Evolutionary conservation across 768 basidiomycete genomes (phyloP), one percentile per base, ranked within the genome.

Genomic region (Coprinopsis sp.): DNA sequence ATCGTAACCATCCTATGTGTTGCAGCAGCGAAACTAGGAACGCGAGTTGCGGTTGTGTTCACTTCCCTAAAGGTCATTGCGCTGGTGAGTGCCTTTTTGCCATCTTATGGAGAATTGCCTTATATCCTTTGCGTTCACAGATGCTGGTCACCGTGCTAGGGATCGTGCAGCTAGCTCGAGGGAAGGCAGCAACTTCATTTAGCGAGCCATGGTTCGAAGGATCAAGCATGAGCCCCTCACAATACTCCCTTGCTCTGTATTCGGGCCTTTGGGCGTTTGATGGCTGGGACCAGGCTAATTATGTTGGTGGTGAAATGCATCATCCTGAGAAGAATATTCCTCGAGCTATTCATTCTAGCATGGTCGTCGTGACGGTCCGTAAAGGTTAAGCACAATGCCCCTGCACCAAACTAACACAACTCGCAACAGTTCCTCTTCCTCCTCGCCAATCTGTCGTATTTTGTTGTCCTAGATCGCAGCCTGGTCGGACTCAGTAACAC

Each of bases 231-330:
- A 88, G 88, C 51, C 87, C 91, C 1, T 87, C 90, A 1, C 73
- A 81, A 2, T 97, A 91, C 67, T 90, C 94, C 5, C 71, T 97
- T n/a, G 95, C 94, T 0, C 70, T 97, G 5, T 99, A 96, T 64
- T 95, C 92, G 10, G 91, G 92, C 2, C 68, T 98, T 3, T 97
- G 88, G 91, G 93, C 93, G 2, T 93, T 91, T 54, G 93, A 93
- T 63, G 95, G 95, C 1, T 99, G 93, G 93, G 94, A 94, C 58
- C 87, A 89, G 64, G 84, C 79, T 23, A 93, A 91, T 60, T 95
- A 87, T 52, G 89, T 97, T 13, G 89, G 87, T 12, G 94, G 89
- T 23, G 92, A 92, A 64, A 88, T 97, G 69, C 68, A 73, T 44
- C 78, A 85, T 50, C 82, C 90, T 2, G 79, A 85, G 58, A 87